Evolutionary conservation across 345 rosid species (phyloP), one percentile per base, ranked within the genome.

Genomic region (Lepidium aucheri): DNA sequence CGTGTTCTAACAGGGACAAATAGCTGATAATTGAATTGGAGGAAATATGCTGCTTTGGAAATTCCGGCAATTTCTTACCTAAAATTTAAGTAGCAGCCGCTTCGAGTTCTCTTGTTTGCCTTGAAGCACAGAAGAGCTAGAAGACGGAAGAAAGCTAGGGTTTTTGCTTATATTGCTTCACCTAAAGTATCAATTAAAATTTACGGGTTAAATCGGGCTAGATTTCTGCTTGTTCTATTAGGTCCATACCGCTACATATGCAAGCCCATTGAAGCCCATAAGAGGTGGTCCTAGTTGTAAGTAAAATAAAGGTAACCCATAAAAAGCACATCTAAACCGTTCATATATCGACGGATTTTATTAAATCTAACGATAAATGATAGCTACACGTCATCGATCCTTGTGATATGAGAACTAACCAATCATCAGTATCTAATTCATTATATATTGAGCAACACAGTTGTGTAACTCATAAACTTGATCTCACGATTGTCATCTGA

Each of bases 341-440:
- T 67, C 47, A 50, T 65, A 5, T 0, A 32, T 1, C 2, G 0
- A 10, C 17, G 1, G 4, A 36, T 1, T 5, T 2, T 0, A 13
- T 15, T 7, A 1, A 70, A 78, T 78, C 77, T 16, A 60, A 70
- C 79, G 71, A 39, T 57, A 20, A 20, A 4, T 0, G 12, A 6
- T 1, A 13, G 0, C 0, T 3, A 67, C 74, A 78, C 60, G 59
- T 80, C 73, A 33, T 11, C 74, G 17, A 82, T 82, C 82, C 72
- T 30, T n/a, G 49, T 55, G 72, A 75, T 59, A 7, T 0, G 6
- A 2, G 3, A 4, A 43, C 0, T 2, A 3, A 34, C 82, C 74
- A 82, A 76, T 76, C 6, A 24, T 76, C 6, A 24, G 4, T 59
- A 9, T 42, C 44, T 15, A 4, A 3, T 0, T 18, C 35, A 9